A percentile compares a stretch with the other conserved stretches of the same genome.
phyloP scores from a whole-genome alignment of 805 yeast genomes.

The Candida gorgasii region DNA sequence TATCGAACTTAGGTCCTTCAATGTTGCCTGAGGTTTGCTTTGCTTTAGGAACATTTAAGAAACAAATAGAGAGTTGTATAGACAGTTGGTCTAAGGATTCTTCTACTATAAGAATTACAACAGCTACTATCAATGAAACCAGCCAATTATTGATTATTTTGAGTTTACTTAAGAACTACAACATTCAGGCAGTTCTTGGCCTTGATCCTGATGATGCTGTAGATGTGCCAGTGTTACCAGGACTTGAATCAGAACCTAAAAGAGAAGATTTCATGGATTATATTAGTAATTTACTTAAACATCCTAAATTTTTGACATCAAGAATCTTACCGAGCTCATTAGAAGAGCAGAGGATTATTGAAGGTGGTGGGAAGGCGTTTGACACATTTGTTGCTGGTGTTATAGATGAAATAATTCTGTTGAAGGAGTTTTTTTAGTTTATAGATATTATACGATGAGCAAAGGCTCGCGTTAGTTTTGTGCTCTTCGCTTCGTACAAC shows the following conservation, averaged over 20 bases:
- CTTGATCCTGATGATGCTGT: conserved; percentile 13
- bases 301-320: conserved; percentile 79
- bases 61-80: conserved; percentile 65
- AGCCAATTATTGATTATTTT: conserved; percentile 65
- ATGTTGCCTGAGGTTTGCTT: conserved; percentile 64
- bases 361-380: conserved; percentile 40
- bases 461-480: too few species aligned
- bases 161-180: conserved; percentile 54
- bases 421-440: conserved; percentile 30
- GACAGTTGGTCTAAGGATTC: conserved; percentile 68
- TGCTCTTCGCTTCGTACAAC: too few species aligned
- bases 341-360: conserved; percentile 64
- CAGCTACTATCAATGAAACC: conserved; percentile 41
- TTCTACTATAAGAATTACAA: conserved; percentile 37
- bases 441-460: too few species aligned
- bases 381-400: conserved; percentile 28
- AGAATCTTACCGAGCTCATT: conserved; percentile 61
- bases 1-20: conserved; percentile 63
- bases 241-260: conserved; percentile 60
- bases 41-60: conserved; percentile 61
- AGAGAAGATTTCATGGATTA: conserved; percentile 60
- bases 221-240: conserved; percentile 48
- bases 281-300: conserved; percentile 73
- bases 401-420: conserved; percentile 38
- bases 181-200: conserved; percentile 49